Conservation (phyloP, 1,284 basidiomycete genomes). For the Cutaneotrichosporon sp. region DNA sequence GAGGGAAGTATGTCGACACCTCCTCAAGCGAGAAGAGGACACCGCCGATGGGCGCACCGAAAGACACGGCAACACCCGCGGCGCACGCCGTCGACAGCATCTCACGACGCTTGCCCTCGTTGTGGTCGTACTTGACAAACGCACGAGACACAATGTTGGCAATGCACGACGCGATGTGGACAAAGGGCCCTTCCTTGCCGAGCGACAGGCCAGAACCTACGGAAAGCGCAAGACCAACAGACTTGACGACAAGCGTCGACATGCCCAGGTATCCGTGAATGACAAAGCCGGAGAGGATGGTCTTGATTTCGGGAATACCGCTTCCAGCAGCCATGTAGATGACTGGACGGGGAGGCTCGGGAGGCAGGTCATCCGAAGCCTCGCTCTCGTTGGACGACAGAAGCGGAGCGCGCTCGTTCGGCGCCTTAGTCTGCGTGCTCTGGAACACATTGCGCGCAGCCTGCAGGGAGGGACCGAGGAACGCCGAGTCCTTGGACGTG, state of each 20-base stretch:
- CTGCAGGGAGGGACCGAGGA: conserved; percentile 52
- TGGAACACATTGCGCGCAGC: conserved; percentile 3
- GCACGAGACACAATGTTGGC: conserved; percentile 90
- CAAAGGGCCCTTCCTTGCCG: conserved; percentile 92
- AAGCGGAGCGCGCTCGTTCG: conserved; percentile 27
- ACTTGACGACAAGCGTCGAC: conserved; percentile 85
- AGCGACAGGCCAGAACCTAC: conserved; percentile 85
- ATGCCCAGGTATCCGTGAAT: conserved; percentile 94
- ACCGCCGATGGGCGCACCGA: conserved; percentile 88
- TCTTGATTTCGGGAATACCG: conserved; percentile 96
- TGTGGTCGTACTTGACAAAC: conserved; percentile 82
- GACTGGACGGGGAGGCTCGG: conserved; percentile 55
- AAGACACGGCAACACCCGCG: conserved; percentile 56
- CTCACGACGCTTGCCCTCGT: conserved; percentile 92
- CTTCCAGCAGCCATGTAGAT: conserved; percentile 91
- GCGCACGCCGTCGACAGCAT: conserved; percentile 88
- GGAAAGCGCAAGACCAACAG: conserved; percentile 78
- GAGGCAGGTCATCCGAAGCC: not conserved
- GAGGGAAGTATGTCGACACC: conserved; percentile 92
- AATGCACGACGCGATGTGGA: conserved; percentile 90
- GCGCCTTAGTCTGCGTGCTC: conserved; percentile 6
- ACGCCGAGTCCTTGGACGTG: conserved; percentile 79
- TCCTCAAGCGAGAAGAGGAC: conserved; percentile 89
- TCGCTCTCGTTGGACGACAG: conserved; percentile 9
- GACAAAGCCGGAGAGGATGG: conserved; percentile 91